phyloP scores from a whole-genome alignment of 2,329 filamentous ascomycete genomes.

The Sporothrix luriei region DNA sequence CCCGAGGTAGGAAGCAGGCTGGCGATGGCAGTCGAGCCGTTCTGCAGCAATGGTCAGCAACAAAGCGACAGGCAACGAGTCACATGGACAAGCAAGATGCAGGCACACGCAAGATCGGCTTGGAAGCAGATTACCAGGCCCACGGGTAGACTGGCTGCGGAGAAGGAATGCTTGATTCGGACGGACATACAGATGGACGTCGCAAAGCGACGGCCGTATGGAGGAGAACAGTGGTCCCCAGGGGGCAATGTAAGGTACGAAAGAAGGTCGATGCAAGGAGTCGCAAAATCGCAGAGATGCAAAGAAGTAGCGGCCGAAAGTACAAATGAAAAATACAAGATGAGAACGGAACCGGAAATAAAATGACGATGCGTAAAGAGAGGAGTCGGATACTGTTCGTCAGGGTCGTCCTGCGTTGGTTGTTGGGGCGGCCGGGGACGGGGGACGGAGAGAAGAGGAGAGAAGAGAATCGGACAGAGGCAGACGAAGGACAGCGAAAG shows the following conservation, averaged over 20 bases:
- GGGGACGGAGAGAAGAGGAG: slow-evolving; percentile 12
- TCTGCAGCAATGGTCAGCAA: slow-evolving; percentile 28
- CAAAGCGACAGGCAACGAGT: neutral
- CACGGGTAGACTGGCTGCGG: slow-evolving; percentile 33
- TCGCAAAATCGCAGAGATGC: slow-evolving; percentile 5
- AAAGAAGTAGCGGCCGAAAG: neutral
- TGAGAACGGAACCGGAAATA: slow-evolving; percentile 2
- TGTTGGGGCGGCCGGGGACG: slow-evolving; percentile 23
- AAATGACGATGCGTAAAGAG: neutral
- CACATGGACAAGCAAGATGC: neutral
- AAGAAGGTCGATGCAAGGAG: neutral
- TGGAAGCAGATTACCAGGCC: neutral
- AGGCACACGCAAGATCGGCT: neutral
- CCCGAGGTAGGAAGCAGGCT: slow-evolving; percentile 53
- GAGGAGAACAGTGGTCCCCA: slow-evolving; percentile 1
- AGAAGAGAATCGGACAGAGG: slow-evolving; percentile 1
- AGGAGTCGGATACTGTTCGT: neutral
- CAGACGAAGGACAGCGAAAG: slow-evolving; percentile 20
- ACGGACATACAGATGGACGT: neutral
- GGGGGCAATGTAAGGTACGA: neutral
- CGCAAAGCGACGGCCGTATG: neutral
- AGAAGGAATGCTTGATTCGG: slow-evolving; percentile 27
- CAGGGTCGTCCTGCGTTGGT: neutral
- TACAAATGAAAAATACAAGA: slow-evolving; percentile 26
- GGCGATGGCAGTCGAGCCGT: slow-evolving; percentile 49